Conservation (phyloP, 306 rosid species). For the Fragaria ananassa region DNA sequence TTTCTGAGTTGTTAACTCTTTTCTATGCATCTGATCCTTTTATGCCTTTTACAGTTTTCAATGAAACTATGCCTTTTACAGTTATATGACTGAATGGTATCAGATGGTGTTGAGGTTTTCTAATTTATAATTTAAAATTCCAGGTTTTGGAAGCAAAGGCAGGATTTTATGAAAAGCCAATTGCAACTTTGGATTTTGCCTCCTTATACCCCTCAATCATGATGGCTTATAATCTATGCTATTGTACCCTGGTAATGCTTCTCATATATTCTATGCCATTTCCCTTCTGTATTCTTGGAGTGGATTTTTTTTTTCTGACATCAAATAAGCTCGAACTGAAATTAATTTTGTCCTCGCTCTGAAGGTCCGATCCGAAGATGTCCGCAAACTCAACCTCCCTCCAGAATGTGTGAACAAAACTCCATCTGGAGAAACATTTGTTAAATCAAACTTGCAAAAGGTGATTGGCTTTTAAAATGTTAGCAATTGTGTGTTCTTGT, state of each 20-base stretch:
- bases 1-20: neutral
- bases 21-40: neutral
- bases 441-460: conserved; percentile 80
- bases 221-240: conserved; percentile 99
- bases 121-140: conserved; percentile 22
- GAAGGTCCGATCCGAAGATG: conserved; percentile 85
- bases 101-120: neutral
- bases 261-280: conserved; percentile 14
- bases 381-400: conserved; percentile 68
- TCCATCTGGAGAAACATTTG: conserved; percentile 95
- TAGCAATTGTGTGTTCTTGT: neutral
- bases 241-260: conserved; percentile 87
- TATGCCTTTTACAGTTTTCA: neutral
- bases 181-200: conserved; percentile 97
- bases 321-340: conserved; percentile 2
- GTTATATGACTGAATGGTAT: neutral
- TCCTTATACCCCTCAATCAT: conserved; percentile 95
- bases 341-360: neutral
- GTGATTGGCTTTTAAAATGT: conserved; percentile 29
- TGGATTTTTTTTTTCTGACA: conserved; percentile 9
- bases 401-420: conserved; percentile 79
- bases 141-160: conserved; percentile 95
- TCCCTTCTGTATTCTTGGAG: conserved; percentile 13
- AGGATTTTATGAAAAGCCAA: conserved; percentile 92
- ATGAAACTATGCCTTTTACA: neutral